These are phyloP conservation scores for Capsicum chinense DNA, from an alignment of 257 asterid species.

Conservation along the genomic window DNA sequence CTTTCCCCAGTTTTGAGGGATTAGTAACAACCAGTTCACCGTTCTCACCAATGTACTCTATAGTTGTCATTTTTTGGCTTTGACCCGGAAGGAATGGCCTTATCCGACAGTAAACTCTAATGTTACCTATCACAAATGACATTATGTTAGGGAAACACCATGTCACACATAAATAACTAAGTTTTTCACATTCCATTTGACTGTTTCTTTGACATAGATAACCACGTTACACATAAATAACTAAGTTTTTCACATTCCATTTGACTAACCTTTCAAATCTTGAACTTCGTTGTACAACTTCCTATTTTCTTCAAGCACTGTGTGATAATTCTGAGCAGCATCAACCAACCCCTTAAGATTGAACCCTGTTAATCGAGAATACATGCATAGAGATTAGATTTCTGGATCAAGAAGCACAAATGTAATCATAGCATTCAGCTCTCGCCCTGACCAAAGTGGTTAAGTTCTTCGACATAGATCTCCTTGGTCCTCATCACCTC, in stretches of 20 bases:
- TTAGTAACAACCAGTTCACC: conserved; percentile 85
- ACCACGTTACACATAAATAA: neutral
- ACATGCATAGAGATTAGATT: conserved; percentile 1
- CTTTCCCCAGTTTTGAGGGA: conserved; percentile 91
- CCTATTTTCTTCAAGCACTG: conserved; percentile 84
- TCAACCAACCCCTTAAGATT: conserved; percentile 75
- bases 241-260: conserved; percentile 8
- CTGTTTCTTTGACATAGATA: too few species aligned
- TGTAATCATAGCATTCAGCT: conserved; percentile 23
- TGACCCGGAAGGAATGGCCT: conserved; percentile 86
- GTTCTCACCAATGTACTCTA: conserved; percentile 85
- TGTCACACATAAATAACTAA: neutral
- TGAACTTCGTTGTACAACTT: conserved; percentile 93
- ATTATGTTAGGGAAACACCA: conserved; percentile 26
- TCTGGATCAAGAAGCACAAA: conserved; percentile 31
- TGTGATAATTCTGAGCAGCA: conserved; percentile 88
- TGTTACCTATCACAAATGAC: conserved; percentile 63
- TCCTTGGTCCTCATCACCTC: conserved; percentile 68
- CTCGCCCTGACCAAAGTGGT: conserved; percentile 63
- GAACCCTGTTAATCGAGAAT: conserved; percentile 51
- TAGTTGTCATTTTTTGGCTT: conserved; percentile 69
- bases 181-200: neutral
- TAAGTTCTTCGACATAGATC: conserved; percentile 62
- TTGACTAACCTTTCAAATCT: conserved; percentile 85
- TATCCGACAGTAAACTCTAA: conserved; percentile 90